phyloP scores from a whole-genome alignment of 2,329 filamentous ascomycete genomes.

The Exophiala sp. region DNA sequence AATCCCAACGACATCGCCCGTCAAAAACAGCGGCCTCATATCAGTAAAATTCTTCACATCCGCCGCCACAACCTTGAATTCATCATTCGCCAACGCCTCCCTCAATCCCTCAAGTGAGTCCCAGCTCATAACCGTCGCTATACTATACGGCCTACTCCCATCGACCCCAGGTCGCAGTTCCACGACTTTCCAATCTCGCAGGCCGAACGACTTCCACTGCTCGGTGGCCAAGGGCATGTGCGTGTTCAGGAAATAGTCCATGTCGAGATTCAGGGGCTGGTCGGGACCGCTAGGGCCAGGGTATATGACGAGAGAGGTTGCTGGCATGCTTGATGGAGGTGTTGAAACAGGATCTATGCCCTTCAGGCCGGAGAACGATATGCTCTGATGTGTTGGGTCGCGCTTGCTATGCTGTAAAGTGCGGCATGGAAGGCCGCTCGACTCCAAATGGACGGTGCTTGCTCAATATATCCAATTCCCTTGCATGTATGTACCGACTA shows the following conservation, averaged over 20 bases:
- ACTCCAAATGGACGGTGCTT: too few species aligned
- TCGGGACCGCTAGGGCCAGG: too few species aligned
- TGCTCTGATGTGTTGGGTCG: too few species aligned
- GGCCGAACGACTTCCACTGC: slow-evolving; percentile 40
- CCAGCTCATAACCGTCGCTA: slow-evolving; percentile 17
- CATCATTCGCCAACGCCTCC: slow-evolving; percentile 10
- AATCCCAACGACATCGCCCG: slow-evolving; percentile 11
- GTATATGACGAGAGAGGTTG: too few species aligned
- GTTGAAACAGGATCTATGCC: too few species aligned
- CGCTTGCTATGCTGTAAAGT: too few species aligned
- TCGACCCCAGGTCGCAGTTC: slow-evolving; percentile 7
- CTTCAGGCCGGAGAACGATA: too few species aligned
- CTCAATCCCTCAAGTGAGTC: slow-evolving; percentile 16
- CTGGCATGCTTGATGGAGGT: too few species aligned
- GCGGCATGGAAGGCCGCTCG: too few species aligned
- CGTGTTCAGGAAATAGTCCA: slow-evolving; percentile 47
- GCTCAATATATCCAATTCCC: too few species aligned
- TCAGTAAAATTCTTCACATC: slow-evolving; percentile 11
- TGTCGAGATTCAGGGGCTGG: slow-evolving; percentile 39
- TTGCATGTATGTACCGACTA: too few species aligned
- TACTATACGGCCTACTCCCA: slow-evolving; percentile 16
- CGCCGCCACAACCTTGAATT: slow-evolving; percentile 10
- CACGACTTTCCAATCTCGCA: slow-evolving; percentile 32
- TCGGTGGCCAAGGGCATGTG: slow-evolving; percentile 47
- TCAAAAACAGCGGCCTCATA: slow-evolving; percentile 12